phyloP scores from a whole-genome alignment of 306 rosid genomes.

The Canavalia ensiformis region DNA sequence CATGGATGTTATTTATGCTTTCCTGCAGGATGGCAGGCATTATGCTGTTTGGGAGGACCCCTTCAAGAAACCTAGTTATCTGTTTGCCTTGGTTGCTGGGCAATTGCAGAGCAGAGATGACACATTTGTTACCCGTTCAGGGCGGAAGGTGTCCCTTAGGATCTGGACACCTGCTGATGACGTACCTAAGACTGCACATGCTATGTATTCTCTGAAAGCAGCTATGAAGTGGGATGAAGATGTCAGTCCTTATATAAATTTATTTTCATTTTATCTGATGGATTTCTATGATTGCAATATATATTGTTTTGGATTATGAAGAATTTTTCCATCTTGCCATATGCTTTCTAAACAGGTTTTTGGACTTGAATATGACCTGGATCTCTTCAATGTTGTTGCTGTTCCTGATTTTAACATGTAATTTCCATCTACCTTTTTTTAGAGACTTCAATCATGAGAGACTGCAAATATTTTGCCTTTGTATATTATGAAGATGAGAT shows the following conservation, averaged over 20 bases:
- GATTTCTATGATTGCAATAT: constrained; percentile 40
- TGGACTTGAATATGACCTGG: constrained; percentile 98
- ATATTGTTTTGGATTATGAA: constrained; percentile 35
- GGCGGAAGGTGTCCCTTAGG: constrained; percentile 82
- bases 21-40: constrained; percentile 86
- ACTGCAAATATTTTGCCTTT: constrained; percentile 10
- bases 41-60: constrained; percentile 98
- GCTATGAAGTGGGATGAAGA: constrained; percentile 99
- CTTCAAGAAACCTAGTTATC: constrained; percentile 95
- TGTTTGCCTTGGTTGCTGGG: constrained; percentile 99
- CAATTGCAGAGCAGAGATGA: constrained; percentile 91
- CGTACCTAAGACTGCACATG: constrained; percentile 91
- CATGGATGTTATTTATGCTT: constrained; percentile 42
- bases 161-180: constrained; percentile 96
- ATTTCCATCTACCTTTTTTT: constrained; percentile 26
- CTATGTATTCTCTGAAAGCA: constrained; percentile 93
- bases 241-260: constrained; percentile 64
- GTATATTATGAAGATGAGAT: constrained; percentile 1
- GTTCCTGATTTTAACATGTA: constrained; percentile 99
- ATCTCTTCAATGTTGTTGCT: constrained; percentile 97
- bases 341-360: constrained; percentile 72
- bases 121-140: constrained; percentile 74
- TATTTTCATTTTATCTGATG: constrained; percentile 26
- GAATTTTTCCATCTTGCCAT: constrained; percentile 41
- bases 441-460: constrained; percentile 13